Conservation (phyloP, 345 rosid genomes). For the Eucalyptus melliodora region DNA sequence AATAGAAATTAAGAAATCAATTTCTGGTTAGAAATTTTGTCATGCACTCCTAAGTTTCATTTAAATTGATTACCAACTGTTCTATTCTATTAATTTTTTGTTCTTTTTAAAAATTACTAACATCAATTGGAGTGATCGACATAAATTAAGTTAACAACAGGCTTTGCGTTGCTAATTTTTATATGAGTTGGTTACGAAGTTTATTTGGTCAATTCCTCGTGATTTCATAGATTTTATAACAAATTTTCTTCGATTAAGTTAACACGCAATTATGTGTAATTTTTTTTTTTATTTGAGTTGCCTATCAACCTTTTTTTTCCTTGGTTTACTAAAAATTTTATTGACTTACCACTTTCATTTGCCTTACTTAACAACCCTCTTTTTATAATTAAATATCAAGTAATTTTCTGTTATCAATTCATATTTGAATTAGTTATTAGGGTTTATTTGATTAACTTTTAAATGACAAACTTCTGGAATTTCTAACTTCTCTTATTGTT, state of each 20-base stretch:
- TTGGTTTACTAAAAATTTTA: neutral
- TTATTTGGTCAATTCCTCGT: neutral
- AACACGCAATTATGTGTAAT: neutral
- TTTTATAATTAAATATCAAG: neutral
- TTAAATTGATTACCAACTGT: neutral
- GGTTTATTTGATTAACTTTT: neutral
- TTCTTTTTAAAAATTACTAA: neutral
- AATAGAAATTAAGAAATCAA: too few species aligned
- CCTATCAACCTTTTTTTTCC: neutral
- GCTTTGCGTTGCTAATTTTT: neutral
- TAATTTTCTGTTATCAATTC: neutral
- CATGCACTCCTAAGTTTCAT: neutral
- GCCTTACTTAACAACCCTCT: neutral
- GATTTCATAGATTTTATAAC: neutral
- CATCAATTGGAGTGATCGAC: neutral
- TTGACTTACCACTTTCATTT: neutral
- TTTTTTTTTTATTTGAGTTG: neutral
- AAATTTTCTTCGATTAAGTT: neutral
- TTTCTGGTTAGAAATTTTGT: too few species aligned
- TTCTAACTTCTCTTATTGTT: neutral
- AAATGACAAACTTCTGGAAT: neutral
- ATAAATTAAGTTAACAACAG: neutral
- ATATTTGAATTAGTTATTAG: neutral
- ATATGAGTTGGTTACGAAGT: neutral
- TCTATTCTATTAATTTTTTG: neutral